Evolutionary conservation across 2,329 filamentous ascomycete genomes (phyloP), one percentile per base, ranked within the genome.

Genomic region (Talaromyces albobiverticillius): DNA sequence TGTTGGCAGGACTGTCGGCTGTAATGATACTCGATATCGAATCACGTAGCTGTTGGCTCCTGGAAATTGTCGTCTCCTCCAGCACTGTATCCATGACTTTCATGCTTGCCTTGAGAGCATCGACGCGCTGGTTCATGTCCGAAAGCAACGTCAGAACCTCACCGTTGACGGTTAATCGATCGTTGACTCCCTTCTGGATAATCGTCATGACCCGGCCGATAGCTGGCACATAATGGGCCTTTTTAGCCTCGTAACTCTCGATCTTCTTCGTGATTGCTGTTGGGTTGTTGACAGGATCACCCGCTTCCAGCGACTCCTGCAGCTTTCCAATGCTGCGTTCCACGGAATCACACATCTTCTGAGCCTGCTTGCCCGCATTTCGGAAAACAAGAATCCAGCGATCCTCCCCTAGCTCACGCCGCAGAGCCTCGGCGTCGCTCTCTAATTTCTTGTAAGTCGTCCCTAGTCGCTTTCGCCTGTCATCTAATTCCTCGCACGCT

Each of bases 341-440:
- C 20, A 97, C 90, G 3, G 92, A 96, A 62, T 96, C 90, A 67
- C 90, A 93, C 91, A 99, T 96, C 76, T 96, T 96, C 62, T 94
- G 85, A 4, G 94, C 93, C 71, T 96, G 91, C 54, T 88, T 82
- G 13, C 91, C 92, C 14, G 94, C 94, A 60, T 94, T 93, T 54
- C 93, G 85, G 76, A 99, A 99, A 32, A 97, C 92, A 51, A 95
- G 81, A 41, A 99, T 86, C 94, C 94, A 99, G 54, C 91, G 86
- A 67, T 99, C 94, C 69, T 99, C 94, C 25, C 91, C 91, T 3
- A 99, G 78, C 69, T 99, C 94, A 67, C 91, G 88, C 59, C 92
- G 83, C 45, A 99, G 73, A 1, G 89, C 88, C 65, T 97, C 92
- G 9, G 93, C 92, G 68, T 99, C 94, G 57, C 85, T 85, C 69